Conservation (phyloP, 2,329 filamentous ascomycete genomes). For the Trichoderma guizhouense region DNA sequence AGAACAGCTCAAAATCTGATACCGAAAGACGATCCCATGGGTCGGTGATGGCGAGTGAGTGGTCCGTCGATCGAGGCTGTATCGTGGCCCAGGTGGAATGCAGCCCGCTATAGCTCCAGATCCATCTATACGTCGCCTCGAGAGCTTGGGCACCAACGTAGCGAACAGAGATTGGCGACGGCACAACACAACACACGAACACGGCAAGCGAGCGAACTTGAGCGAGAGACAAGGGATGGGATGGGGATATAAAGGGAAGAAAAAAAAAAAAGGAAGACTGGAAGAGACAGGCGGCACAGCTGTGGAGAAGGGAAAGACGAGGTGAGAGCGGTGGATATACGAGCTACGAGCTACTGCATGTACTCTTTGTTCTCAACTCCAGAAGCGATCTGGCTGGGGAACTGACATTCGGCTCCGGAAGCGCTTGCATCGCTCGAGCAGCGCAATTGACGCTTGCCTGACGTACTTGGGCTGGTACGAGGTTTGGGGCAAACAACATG, state of each 20-base stretch:
- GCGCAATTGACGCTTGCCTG: slow-evolving; percentile 18
- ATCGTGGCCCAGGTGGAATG: neutral
- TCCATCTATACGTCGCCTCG: neutral
- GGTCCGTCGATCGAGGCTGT: neutral
- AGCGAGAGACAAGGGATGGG: slow-evolving; percentile 14
- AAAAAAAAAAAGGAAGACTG: slow-evolving; percentile 15
- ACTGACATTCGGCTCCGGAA: slow-evolving; percentile 7
- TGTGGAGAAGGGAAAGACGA: slow-evolving; percentile 15
- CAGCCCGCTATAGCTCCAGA: neutral
- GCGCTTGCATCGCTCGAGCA: slow-evolving; percentile 11
- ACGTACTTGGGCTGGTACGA: slow-evolving; percentile 13
- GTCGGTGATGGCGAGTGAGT: neutral
- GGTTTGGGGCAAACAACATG: neutral
- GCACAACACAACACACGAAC: neutral
- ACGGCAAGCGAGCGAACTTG: slow-evolving; percentile 11
- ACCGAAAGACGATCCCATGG: slow-evolving; percentile 2
- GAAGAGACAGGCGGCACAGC: neutral
- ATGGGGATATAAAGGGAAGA: slow-evolving; percentile 4
- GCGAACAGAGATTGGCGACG: neutral
- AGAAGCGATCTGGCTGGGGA: slow-evolving; percentile 3
- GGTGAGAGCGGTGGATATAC: neutral
- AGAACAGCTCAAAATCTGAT: slow-evolving; percentile 15
- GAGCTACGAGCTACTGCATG: neutral
- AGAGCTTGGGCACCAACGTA: neutral
- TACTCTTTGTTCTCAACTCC: neutral